Evolutionary conservation across 352 stramenopile genomes (phyloP), one percentile per base, ranked within the genome.

Genomic region (Pythium periplocum): DNA sequence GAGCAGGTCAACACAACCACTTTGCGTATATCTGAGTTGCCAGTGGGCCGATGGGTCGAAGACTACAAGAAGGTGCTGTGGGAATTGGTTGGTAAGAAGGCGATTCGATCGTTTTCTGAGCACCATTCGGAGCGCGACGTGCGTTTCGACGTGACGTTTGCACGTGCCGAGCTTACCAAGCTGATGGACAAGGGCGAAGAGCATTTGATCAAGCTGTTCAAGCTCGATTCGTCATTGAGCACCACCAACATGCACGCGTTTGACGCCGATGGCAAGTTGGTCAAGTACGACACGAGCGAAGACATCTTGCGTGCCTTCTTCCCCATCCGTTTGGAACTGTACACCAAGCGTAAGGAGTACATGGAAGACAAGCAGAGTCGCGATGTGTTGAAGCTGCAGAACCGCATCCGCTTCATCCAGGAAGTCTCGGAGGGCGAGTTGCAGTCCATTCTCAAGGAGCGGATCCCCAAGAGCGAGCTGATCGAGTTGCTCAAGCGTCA

Each of bases 231-330:
- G 12, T 96, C 75, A 8, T 64, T 99, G n/a, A 92, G 85, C 12
- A 98, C 92, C 8, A 97, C 79, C 41, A 99, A 99, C 71, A 99
- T 99, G 96, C 93, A 97, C 57, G 69, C 97, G 4, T 99, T 99
- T 67, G 89, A 99, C 60, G 65, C 80, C 3, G 47, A 94, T 31
- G 86, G 85, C 11, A 86, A 90, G 36, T 93, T 99, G 48, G 66
- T 78, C 42, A 98, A 97, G 62, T 99, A 94, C 66, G 80, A 90
- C 10, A 88, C 70, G 39, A 87, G 86, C 42, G 69, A 89, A 31
- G 80, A 92, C 51, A 96, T 99, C 53, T 69, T 99, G 48, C 76
- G 91, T 7, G 75, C 86, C 35, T 99, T 99, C 62, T 99, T 92
- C 62, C 55, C 70, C n/a, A 73, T 98, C 36, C 92, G 97, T 26